A percentile compares a stretch with the other conserved stretches of the same genome.
Evolutionary conservation across 1,139 yeast species (phyloP).

Genomic region (Ashbya aceris): DNA sequence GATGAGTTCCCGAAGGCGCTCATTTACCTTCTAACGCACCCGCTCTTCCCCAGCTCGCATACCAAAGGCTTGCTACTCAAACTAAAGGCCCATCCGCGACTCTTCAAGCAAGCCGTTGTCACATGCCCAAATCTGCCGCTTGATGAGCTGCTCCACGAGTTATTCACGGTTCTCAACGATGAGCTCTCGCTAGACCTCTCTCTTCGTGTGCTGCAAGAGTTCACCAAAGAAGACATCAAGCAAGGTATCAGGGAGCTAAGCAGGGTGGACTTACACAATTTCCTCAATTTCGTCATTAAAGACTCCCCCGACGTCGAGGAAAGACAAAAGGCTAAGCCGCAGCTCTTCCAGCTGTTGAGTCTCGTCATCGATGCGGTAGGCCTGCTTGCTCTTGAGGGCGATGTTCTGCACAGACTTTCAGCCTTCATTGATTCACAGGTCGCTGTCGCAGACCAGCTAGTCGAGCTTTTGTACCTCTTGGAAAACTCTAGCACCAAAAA

Average conservation of each 20-base stretch:
- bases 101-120: conserved; percentile 72
- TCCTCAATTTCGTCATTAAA: conserved; percentile 25
- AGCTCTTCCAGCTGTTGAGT: conserved; percentile 26
- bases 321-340: conserved; percentile 17
- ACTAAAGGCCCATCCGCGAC: conserved; percentile 45
- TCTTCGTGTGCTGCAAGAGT: conserved; percentile 56
- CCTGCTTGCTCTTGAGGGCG: conserved; percentile 25
- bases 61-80: conserved; percentile 46
- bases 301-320: conserved; percentile 11
- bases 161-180: conserved; percentile 45
- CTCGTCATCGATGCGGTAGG: conserved; percentile 30
- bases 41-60: conserved; percentile 60
- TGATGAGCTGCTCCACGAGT: conserved; percentile 51
- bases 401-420: conserved; percentile 19
- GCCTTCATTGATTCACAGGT: conserved; percentile 24
- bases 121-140: conserved; percentile 66
- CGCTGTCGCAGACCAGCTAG: conserved; percentile 23
- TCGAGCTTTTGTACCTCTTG: conserved; percentile 24
- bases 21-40: conserved; percentile 75
- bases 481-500: conserved; percentile 16
- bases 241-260: conserved; percentile 24
- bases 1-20: conserved; percentile 47
- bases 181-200: conserved; percentile 63
- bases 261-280: conserved; percentile 27
- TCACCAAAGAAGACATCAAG: conserved; percentile 28